These are phyloP conservation scores for Coemansia sp. DNA, from an alignment of 192 early-diverging fungal genomes.

Conservation along the genomic window DNA sequence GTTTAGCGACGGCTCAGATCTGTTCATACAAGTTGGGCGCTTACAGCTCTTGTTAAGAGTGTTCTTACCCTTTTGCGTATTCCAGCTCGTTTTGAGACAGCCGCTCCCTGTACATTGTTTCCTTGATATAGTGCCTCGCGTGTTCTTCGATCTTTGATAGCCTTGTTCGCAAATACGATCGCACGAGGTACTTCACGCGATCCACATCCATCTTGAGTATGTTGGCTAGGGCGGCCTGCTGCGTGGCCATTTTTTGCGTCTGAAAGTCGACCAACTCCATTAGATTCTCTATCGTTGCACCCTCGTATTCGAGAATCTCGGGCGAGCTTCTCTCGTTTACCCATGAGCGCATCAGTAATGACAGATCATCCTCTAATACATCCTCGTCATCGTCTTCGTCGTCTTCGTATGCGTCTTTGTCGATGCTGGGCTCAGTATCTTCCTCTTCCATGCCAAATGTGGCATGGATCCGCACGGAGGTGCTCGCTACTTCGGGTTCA, in stretches of 20 bases:
- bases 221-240: conserved; percentile 28
- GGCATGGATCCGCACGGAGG: background rate
- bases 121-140: conserved; percentile 27
- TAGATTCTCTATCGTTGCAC: conserved; percentile 47
- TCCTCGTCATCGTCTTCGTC: conserved; percentile 22
- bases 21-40: background rate
- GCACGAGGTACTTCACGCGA: conserved; percentile 46
- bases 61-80: conserved; percentile 41
- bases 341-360: conserved; percentile 34
- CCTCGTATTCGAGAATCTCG: conserved; percentile 44
- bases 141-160: conserved; percentile 42
- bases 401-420: background rate
- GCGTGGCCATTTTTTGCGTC: conserved; percentile 24
- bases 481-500: background rate
- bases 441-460: conserved; percentile 6
- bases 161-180: conserved; percentile 52
- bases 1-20: background rate
- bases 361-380: conserved; percentile 31
- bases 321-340: conserved; percentile 46
- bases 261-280: conserved; percentile 55
- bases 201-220: conserved; percentile 51
- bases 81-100: conserved; percentile 51
- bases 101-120: conserved; percentile 27
- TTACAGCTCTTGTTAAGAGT: background rate
- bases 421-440: background rate